phyloP scores from a whole-genome alignment of 73 alveolate genomes.

The Paramecium sonneborni region DNA sequence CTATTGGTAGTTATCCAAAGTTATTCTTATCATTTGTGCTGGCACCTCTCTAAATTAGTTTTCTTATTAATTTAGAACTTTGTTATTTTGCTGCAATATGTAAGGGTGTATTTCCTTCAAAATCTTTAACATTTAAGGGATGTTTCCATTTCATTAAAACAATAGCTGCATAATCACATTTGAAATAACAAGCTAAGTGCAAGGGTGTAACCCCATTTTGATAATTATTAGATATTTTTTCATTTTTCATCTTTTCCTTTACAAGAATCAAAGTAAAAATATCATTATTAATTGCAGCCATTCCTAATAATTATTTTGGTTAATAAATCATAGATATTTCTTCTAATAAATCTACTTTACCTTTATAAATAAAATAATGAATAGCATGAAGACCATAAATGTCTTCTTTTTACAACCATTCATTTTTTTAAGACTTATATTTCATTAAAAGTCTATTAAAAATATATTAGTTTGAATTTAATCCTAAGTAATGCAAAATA shows the following conservation, averaged over 20 bases:
- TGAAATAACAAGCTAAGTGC: slow-evolving; percentile 89
- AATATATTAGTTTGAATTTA: neutral
- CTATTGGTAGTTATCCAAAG: neutral
- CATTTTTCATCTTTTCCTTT: neutral
- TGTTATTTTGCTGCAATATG: slow-evolving; percentile 1
- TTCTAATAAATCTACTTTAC: neutral
- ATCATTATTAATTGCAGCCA: neutral
- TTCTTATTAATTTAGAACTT: neutral
- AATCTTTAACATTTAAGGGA: neutral
- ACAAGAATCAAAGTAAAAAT: neutral
- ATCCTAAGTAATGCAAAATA: neutral
- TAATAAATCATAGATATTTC: neutral
- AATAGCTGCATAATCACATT: slow-evolving; percentile 67
- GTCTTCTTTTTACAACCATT: neutral
- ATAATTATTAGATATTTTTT: neutral
- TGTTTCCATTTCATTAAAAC: neutral
- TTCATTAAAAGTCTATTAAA: neutral
- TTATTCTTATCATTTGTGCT: neutral
- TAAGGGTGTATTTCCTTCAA: neutral
- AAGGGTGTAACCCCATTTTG: slow-evolving; percentile 73
- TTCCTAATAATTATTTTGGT: neutral
- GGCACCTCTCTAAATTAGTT: slow-evolving; percentile 33
- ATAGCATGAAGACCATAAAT: neutral
- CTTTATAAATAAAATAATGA: neutral
- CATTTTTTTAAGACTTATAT: neutral